Evolutionary conservation across 1,139 yeast species (phyloP).

Genomic region (Ogataea hybrid): DNA sequence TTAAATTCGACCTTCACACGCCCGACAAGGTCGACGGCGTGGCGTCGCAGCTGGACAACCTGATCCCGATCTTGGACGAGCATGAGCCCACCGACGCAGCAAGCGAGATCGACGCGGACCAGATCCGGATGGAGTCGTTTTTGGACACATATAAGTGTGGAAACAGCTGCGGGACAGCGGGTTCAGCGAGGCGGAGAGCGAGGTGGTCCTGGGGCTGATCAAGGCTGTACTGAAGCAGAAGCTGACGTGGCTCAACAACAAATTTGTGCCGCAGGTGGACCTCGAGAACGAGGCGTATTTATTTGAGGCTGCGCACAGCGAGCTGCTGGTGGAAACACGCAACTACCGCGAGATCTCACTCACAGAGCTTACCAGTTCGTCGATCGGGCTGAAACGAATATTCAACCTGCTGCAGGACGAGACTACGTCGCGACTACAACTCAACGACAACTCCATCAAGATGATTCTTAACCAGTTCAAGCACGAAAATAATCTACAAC

Average conservation of each 20-base stretch:
- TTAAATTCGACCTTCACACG: slow-evolving; percentile 15
- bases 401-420: slow-evolving; percentile 74
- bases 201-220: slow-evolving; percentile 48
- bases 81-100: background rate
- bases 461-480: slow-evolving; percentile 86
- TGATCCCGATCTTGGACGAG: slow-evolving; percentile 12
- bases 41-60: slow-evolving; percentile 12
- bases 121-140: slow-evolving; percentile 33
- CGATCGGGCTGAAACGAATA: slow-evolving; percentile 70
- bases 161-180: slow-evolving; percentile 43
- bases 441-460: slow-evolving; percentile 71
- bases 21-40: slow-evolving; percentile 11
- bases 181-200: slow-evolving; percentile 54
- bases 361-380: slow-evolving; percentile 63
- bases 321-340: slow-evolving; percentile 75
- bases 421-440: slow-evolving; percentile 62
- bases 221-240: slow-evolving; percentile 51
- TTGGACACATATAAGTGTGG: slow-evolving; percentile 50
- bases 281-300: slow-evolving; percentile 83
- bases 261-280: slow-evolving; percentile 65
- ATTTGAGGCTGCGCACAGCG: slow-evolving; percentile 92
- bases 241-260: slow-evolving; percentile 54
- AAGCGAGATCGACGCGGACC: slow-evolving; percentile 9
- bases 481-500: slow-evolving; percentile 77
- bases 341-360: slow-evolving; percentile 70